phyloP scores from a whole-genome alignment of 306 rosid genomes.

The barrel medic (Medicago truncatula) region MtrunA17r5.0-ANR NC_053046.1:30657001-30657500 shows the following conservation, averaged over 20 bases:
- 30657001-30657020: background rate
- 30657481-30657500: background rate
- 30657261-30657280: too few species aligned
- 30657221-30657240: background rate
- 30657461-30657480: background rate
- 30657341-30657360: too few species aligned
- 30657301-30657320: too few species aligned
- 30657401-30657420: too few species aligned
- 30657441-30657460: too few species aligned
- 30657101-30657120: background rate
- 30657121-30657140: background rate
- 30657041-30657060: background rate
- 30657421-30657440: too few species aligned
- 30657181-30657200: too few species aligned
- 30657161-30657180: background rate
- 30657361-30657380: too few species aligned
- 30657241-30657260: background rate
- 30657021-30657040: background rate
- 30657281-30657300: too few species aligned
- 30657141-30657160: background rate
- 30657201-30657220: too few species aligned
- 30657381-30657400: too few species aligned
- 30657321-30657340: too few species aligned
- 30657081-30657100: background rate
- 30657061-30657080: background rate